Evolutionary conservation across 495 filamentous ascomycete genomes (phyloP).

Genomic region (Penicillium paradoxum): DNA sequence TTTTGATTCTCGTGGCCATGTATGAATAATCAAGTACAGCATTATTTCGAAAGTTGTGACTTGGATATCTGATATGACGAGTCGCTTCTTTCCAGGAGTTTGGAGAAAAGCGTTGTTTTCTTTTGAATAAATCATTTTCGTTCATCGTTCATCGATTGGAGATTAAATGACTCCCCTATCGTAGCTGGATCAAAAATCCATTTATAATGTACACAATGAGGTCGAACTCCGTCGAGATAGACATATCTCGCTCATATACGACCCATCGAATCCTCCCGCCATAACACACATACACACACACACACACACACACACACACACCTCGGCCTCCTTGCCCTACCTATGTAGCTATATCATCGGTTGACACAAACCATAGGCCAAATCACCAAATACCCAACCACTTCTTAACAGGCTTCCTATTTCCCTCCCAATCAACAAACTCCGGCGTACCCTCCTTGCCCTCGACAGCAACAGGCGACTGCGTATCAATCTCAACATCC

Average conservation of each 20-base stretch:
- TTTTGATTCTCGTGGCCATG: neutral
- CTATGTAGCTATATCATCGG: neutral
- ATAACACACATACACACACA: neutral
- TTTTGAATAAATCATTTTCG: neutral
- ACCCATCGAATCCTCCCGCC: neutral
- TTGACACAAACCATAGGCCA: neutral
- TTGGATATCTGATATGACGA: neutral
- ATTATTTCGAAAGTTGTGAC: neutral
- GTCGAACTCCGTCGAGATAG: neutral
- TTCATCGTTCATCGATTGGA: neutral
- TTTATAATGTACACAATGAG: conserved; percentile 4
- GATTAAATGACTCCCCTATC: neutral
- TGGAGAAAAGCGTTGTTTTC: neutral
- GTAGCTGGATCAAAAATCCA: neutral
- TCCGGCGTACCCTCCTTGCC: conserved; percentile 13
- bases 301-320: neutral
- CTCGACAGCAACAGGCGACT: conserved; percentile 27
- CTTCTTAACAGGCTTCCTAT: conserved; percentile 52
- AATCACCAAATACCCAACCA: conserved; percentile 60
- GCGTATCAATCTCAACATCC: conserved; percentile 24
- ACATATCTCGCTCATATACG: conserved; percentile 3
- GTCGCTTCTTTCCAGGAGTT: conserved; percentile 1
- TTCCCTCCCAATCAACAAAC: conserved; percentile 42
- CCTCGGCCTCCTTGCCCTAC: neutral
- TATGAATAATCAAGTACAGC: neutral